These are phyloP conservation scores for Apiospora arundinis DNA, from an alignment of 2,329 filamentous ascomycete species.

Conservation along the genomic window DNA sequence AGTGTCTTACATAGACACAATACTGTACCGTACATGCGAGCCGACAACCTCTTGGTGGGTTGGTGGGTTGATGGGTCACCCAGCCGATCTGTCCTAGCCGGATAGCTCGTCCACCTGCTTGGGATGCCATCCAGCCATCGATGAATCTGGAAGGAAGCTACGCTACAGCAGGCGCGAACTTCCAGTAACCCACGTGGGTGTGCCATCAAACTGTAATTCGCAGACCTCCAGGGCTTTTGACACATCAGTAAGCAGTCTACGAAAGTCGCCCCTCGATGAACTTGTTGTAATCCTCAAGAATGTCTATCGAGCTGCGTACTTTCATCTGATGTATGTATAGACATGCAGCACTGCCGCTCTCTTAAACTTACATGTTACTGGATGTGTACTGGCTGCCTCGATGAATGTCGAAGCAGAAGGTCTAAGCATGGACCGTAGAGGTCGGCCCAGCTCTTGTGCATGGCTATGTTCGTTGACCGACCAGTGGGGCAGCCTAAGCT, in stretches of 20 bases:
- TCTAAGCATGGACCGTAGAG: not conserved
- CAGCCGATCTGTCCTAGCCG: not conserved
- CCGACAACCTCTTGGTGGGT: not conserved
- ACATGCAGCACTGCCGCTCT: not conserved
- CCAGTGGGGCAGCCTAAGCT: not conserved
- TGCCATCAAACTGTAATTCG: conserved; percentile 15
- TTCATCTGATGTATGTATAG: not conserved
- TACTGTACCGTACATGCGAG: too few species aligned
- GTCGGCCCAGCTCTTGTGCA: not conserved
- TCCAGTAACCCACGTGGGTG: conserved; percentile 5
- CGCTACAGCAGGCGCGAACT: not conserved
- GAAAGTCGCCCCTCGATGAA: not conserved
- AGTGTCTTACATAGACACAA: not conserved
- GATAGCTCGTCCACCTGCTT: not conserved
- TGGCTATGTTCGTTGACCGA: conserved; percentile 9
- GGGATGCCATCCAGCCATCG: not conserved
- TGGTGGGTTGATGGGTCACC: not conserved
- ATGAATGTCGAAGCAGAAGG: not conserved
- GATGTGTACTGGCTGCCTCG: not conserved
- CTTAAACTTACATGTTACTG: not conserved
- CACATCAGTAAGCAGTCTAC: not conserved
- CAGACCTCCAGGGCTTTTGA: not conserved
- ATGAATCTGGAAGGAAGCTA: not conserved
- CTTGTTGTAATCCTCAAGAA: not conserved
- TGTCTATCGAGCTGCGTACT: not conserved